phyloP scores from a whole-genome alignment of 1,284 basidiomycete species.

The Microbotryomycetes sp. region DNA sequence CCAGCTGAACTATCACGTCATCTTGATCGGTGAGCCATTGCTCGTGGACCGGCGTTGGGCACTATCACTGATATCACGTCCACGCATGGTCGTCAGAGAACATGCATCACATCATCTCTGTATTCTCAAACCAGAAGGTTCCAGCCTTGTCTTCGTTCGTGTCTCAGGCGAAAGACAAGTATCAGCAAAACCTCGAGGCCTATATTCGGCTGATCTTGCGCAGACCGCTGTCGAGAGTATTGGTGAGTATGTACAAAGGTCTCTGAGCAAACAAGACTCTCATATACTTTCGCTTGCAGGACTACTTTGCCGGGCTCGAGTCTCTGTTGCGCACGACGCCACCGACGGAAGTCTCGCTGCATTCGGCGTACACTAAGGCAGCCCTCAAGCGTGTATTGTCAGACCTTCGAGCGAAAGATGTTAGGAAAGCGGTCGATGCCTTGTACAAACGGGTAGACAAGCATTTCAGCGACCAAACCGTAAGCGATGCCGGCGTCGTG shows the following conservation, averaged over 20 bases:
- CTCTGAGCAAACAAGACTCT: conserved; percentile 1
- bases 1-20: conserved; percentile 90
- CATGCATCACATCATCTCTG: conserved; percentile 81
- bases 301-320: conserved; percentile 90
- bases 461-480: conserved; percentile 67
- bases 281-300: conserved; percentile 49
- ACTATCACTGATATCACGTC: too few species aligned
- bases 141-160: conserved; percentile 56
- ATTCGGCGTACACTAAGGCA: conserved; percentile 67
- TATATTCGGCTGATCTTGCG: conserved; percentile 85
- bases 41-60: not conserved
- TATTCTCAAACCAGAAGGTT: conserved; percentile 28
- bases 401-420: conserved; percentile 79
- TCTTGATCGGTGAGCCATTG: conserved; percentile 73
- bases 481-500: conserved; percentile 51
- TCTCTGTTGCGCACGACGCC: conserved; percentile 72
- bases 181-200: conserved; percentile 74
- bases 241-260: conserved; percentile 54
- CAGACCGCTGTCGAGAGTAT: conserved; percentile 76
- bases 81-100: too few species aligned
- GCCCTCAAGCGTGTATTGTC: conserved; percentile 77
- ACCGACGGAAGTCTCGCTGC: conserved; percentile 69
- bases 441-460: conserved; percentile 90
- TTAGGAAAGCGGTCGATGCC: conserved; percentile 72
- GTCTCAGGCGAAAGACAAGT: conserved; percentile 69